Conservation (phyloP, 441 rosid species). For the Gossypium davidsonii region DNA sequence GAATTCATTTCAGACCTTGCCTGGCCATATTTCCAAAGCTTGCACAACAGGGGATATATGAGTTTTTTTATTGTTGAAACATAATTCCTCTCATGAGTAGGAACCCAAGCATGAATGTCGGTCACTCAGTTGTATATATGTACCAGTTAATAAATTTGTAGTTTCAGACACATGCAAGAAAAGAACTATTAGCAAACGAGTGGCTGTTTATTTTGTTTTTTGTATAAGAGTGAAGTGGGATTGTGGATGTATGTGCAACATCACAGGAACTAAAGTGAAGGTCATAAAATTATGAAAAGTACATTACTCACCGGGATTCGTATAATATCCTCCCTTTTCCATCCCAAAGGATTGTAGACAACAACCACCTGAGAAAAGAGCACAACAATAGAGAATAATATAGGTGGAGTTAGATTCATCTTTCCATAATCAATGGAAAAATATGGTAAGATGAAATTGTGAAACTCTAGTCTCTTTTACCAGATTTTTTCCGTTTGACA, state of each 20-base stretch:
- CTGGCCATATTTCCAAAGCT: neutral
- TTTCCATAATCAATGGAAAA: constrained; percentile 5
- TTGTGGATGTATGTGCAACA: neutral
- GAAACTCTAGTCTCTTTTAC: constrained; percentile 25
- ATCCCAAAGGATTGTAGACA: constrained; percentile 47
- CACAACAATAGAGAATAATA: neutral
- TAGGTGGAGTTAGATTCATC: constrained; percentile 7
- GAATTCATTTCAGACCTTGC: neutral
- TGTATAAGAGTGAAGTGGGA: neutral
- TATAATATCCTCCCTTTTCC: constrained; percentile 44
- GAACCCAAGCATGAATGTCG: neutral
- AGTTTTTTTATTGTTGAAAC: neutral
- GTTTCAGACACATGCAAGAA: neutral
- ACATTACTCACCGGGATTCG: constrained; percentile 40
- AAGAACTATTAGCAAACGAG: neutral
- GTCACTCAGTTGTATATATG: neutral
- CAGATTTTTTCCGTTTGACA: constrained; percentile 40
- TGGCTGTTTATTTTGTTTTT: neutral
- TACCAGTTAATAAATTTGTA: neutral
- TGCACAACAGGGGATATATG: neutral
- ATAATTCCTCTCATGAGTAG: neutral
- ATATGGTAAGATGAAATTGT: neutral
- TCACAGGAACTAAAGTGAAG: neutral
- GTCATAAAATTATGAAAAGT: neutral
- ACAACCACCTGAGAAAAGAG: constrained; percentile 35